These are phyloP conservation scores for Achlya hypogyna DNA, from an alignment of 352 stramenopile genomes.

Conservation along the genomic window DNA sequence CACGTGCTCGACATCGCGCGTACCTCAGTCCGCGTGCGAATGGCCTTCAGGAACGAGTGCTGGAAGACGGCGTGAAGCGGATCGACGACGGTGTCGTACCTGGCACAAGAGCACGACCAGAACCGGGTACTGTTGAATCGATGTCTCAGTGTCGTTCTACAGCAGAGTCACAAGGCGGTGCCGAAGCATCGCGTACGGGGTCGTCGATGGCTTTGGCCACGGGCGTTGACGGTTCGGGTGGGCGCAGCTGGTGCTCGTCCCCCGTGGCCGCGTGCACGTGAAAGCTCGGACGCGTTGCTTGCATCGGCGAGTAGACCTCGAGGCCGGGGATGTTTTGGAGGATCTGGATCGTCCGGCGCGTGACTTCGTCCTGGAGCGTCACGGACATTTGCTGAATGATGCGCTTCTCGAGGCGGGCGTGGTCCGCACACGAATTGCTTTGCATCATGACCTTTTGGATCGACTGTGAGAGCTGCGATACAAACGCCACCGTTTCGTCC, in stretches of 20 bases:
- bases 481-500: conserved; percentile 25
- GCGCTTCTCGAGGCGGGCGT: conserved; percentile 37
- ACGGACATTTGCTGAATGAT: conserved; percentile 43
- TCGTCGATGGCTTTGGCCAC: background rate
- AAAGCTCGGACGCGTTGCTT: background rate
- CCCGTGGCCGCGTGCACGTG: background rate
- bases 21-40: conserved; percentile 11
- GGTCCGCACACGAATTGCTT: conserved; percentile 28
- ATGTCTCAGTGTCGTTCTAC: background rate
- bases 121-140: background rate
- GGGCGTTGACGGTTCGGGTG: background rate
- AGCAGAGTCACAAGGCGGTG: background rate
- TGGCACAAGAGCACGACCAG: conserved; percentile 16
- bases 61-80: background rate
- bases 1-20: background rate
- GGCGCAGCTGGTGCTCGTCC: background rate
- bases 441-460: conserved; percentile 49
- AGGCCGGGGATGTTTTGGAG: conserved; percentile 20
- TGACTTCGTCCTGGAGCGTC: conserved; percentile 28
- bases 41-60: conserved; percentile 14
- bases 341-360: conserved; percentile 19
- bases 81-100: background rate
- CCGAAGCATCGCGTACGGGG: background rate
- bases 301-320: conserved; percentile 7
- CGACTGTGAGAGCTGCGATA: conserved; percentile 34